phyloP scores from a whole-genome alignment of 148 eudicot genomes.

The Agrostemma githago region DNA sequence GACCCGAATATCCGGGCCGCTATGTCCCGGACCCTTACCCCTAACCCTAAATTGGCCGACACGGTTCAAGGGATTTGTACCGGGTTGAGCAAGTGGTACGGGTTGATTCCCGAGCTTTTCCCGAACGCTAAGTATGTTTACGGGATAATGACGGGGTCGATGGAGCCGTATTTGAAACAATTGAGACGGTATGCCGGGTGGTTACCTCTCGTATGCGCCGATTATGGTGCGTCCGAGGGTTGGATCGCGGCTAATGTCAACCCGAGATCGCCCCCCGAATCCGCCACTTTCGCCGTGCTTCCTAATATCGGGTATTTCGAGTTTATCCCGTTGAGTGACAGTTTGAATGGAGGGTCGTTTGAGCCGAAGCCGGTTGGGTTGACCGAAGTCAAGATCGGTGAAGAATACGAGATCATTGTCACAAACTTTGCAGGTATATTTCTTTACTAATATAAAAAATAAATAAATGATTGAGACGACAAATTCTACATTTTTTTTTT shows the following conservation, averaged over 20 bases:
- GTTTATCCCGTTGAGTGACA: slow-evolving; percentile 62
- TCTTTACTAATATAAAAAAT: no score
- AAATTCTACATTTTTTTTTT: background rate
- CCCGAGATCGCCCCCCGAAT: slow-evolving; percentile 72
- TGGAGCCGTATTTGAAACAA: slow-evolving; percentile 87
- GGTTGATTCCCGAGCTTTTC: slow-evolving; percentile 67
- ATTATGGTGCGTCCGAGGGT: slow-evolving; percentile 92
- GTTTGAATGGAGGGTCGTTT: slow-evolving; percentile 18
- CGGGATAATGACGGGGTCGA: slow-evolving; percentile 93
- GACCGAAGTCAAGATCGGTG: slow-evolving; percentile 74
- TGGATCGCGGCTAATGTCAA: slow-evolving; percentile 92
- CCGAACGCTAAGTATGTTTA: slow-evolving; percentile 81
- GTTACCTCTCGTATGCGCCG: slow-evolving; percentile 69
- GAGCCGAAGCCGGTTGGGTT: slow-evolving; percentile 65
- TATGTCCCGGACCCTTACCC: slow-evolving; percentile 52
- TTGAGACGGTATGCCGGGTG: slow-evolving; percentile 76
- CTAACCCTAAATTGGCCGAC: slow-evolving; percentile 66
- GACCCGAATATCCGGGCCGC: slow-evolving; percentile 48
- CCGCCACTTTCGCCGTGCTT: slow-evolving; percentile 72
- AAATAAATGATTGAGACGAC: no score
- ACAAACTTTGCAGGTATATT: slow-evolving; percentile 81
- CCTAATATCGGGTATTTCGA: slow-evolving; percentile 87
- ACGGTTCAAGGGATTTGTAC: slow-evolving; percentile 40
- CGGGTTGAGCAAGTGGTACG: slow-evolving; percentile 70
- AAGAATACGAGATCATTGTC: slow-evolving; percentile 80